Percentiles rank a stretch among this genome's conserved stretches.
These are phyloP conservation scores for Teratosphaeria zuluensis DNA, from an alignment of 2,329 filamentous ascomycete species.

Conservation along the genomic window DNA sequence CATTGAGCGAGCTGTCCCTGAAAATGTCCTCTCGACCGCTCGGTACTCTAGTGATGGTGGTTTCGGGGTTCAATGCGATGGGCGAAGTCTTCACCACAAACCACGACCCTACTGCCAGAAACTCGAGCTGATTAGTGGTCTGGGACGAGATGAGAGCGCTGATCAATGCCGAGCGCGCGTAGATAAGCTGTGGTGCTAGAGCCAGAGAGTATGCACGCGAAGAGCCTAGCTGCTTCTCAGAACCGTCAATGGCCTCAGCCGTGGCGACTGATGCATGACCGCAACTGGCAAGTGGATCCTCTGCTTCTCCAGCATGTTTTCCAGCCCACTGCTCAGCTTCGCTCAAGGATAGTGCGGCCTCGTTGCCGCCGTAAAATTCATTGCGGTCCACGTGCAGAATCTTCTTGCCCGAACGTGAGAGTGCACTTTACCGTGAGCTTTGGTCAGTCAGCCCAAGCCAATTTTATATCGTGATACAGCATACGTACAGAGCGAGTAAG, in stretches of 20 bases:
- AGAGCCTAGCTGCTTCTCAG: slow-evolving; percentile 38
- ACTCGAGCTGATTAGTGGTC: slow-evolving; percentile 82
- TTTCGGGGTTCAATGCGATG: neutral
- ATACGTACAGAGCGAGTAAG: slow-evolving; percentile 43
- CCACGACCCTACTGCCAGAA: slow-evolving; percentile 86
- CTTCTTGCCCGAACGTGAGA: slow-evolving; percentile 86
- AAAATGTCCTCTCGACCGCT: slow-evolving; percentile 90
- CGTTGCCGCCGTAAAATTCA: slow-evolving; percentile 75
- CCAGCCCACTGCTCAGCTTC: slow-evolving; percentile 69
- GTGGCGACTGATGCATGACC: slow-evolving; percentile 23
- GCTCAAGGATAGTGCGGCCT: slow-evolving; percentile 75
- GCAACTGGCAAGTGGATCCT: slow-evolving; percentile 11
- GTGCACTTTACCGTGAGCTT: slow-evolving; percentile 57
- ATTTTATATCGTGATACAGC: slow-evolving; percentile 3
- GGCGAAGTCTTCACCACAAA: slow-evolving; percentile 53
- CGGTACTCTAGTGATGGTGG: slow-evolving; percentile 52
- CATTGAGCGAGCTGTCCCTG: slow-evolving; percentile 62
- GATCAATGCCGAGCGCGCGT: slow-evolving; percentile 69
- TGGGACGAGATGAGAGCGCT: slow-evolving; percentile 78
- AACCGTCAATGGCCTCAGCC: slow-evolving; percentile 5
- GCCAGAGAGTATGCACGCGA: slow-evolving; percentile 73
- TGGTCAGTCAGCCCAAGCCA: slow-evolving; percentile 55
- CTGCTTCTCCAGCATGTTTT: slow-evolving; percentile 17
- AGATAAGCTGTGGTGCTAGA: slow-evolving; percentile 77
- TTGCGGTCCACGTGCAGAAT: slow-evolving; percentile 84